A percentile compares a stretch with the other conserved stretches of the same genome.
phyloP scores from a whole-genome alignment of 192 early-diverging fungal species.

The Umbelopsis sp. region DNA sequence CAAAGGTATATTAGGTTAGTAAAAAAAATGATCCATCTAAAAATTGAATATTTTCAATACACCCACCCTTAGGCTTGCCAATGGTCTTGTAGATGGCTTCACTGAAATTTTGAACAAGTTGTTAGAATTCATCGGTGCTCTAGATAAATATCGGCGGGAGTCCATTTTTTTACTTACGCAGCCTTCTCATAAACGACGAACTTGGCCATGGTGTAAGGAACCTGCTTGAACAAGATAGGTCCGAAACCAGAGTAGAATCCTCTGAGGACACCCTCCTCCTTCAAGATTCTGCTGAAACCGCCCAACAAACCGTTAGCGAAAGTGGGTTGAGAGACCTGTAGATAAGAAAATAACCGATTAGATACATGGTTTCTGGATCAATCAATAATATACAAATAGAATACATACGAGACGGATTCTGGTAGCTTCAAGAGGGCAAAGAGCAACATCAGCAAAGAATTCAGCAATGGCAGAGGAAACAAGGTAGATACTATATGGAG shows the following conservation, averaged over 20 bases:
- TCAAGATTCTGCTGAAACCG: constrained; percentile 60
- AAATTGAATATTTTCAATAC: no score
- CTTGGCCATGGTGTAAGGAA: constrained; percentile 84
- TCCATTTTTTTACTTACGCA: constrained; percentile 39
- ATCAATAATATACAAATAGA: neutral
- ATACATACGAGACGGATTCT: constrained; percentile 63
- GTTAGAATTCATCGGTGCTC: no score
- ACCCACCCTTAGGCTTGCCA: constrained; percentile 43
- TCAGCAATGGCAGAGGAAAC: constrained; percentile 66
- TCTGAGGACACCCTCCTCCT: constrained; percentile 63
- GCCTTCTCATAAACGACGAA: constrained; percentile 67
- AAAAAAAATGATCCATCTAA: no score
- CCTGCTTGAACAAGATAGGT: constrained; percentile 75
- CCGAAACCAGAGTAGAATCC: constrained; percentile 82
- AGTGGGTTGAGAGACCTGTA: constrained; percentile 55
- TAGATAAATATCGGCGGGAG: no score
- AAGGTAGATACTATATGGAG: constrained; percentile 57
- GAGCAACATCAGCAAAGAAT: constrained; percentile 75
- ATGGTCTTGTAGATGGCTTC: constrained; percentile 52
- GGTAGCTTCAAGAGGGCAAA: constrained; percentile 76
- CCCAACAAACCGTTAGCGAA: constrained; percentile 63
- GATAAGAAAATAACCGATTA: neutral
- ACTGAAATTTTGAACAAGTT: constrained; percentile 18
- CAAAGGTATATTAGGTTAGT: no score
- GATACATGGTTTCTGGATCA: neutral